A percentile compares a stretch with the other conserved stretches of the same genome.
Evolutionary conservation across 139 green algal species (phyloP).

Genomic region (Coelastrella sp.): DNA sequence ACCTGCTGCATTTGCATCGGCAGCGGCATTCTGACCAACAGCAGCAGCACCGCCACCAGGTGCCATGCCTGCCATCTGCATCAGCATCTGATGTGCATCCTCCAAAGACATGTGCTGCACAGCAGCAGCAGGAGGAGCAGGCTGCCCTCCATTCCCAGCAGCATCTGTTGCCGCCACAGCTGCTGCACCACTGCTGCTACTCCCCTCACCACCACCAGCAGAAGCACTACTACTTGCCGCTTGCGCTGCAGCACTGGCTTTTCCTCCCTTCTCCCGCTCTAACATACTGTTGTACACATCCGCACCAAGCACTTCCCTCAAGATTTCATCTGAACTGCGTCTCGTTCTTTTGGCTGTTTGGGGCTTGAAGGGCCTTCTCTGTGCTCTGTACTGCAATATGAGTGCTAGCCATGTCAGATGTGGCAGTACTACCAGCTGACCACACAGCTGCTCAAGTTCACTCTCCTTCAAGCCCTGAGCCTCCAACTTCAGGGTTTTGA

Average conservation of each 20-base stretch:
- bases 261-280: background rate
- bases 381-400: constrained; percentile 10
- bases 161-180: background rate
- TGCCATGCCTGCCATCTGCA: background rate
- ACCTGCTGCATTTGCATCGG: background rate
- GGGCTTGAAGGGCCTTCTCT: background rate
- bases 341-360: background rate
- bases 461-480: background rate
- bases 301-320: background rate
- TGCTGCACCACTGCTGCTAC: background rate
- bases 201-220: no score
- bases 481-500: constrained; percentile 41
- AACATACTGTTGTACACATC: background rate
- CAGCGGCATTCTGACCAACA: no score
- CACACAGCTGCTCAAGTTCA: background rate
- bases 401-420: constrained; percentile 24
- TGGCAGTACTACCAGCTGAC: background rate
- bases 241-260: background rate
- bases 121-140: background rate
- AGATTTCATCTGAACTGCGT: background rate
- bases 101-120: background rate
- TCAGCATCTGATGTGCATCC: background rate
- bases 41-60: no score
- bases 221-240: background rate
- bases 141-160: background rate